A percentile compares a stretch with the other conserved stretches of the same genome.
These are phyloP conservation scores for Podaxis mareebaensis DNA, from an alignment of 768 basidiomycete genomes.

Conservation along the genomic window DNA sequence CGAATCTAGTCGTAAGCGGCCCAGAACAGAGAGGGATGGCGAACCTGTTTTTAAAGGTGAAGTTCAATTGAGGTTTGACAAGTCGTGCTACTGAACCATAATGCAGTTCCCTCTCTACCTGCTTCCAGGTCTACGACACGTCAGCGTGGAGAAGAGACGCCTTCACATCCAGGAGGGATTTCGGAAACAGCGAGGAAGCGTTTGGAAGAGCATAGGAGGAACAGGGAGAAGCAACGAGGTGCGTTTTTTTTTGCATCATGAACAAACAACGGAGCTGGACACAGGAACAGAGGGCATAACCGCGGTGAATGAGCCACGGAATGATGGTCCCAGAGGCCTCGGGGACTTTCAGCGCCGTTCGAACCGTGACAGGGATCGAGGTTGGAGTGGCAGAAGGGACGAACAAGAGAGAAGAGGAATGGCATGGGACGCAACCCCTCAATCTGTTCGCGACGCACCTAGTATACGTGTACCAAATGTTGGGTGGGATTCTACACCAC, in stretches of 20 bases:
- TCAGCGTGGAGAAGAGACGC: slow-evolving; percentile 85
- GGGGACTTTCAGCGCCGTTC: slow-evolving; percentile 93
- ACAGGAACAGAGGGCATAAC: slow-evolving; percentile 64
- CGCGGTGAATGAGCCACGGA: slow-evolving; percentile 54
- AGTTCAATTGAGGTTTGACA: neutral
- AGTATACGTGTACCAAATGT: slow-evolving; percentile 91
- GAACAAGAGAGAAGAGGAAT: slow-evolving; percentile 27
- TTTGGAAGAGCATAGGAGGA: slow-evolving; percentile 76
- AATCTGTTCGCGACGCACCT: slow-evolving; percentile 67
- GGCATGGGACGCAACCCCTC: slow-evolving; percentile 65
- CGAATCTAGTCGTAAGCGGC: slow-evolving; percentile 57
- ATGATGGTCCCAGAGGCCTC: slow-evolving; percentile 71
- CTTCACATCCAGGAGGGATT: slow-evolving; percentile 89
- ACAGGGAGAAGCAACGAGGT: slow-evolving; percentile 73
- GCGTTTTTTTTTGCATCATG: slow-evolving; percentile 12
- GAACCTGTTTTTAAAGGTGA: slow-evolving; percentile 88
- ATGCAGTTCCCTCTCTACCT: slow-evolving; percentile 80
- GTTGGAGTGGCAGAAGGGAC: slow-evolving; percentile 47
- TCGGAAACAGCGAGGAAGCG: slow-evolving; percentile 70
- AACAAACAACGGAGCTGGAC: slow-evolving; percentile 5
- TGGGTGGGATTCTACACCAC: slow-evolving; percentile 93
- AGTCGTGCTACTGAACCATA: slow-evolving; percentile 15
- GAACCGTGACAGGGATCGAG: slow-evolving; percentile 68
- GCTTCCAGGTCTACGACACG: slow-evolving; percentile 57
- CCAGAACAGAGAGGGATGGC: slow-evolving; percentile 58